These are phyloP conservation scores for Penicillium canariense DNA, from an alignment of 495 filamentous ascomycete species.

Conservation along the genomic window DNA sequence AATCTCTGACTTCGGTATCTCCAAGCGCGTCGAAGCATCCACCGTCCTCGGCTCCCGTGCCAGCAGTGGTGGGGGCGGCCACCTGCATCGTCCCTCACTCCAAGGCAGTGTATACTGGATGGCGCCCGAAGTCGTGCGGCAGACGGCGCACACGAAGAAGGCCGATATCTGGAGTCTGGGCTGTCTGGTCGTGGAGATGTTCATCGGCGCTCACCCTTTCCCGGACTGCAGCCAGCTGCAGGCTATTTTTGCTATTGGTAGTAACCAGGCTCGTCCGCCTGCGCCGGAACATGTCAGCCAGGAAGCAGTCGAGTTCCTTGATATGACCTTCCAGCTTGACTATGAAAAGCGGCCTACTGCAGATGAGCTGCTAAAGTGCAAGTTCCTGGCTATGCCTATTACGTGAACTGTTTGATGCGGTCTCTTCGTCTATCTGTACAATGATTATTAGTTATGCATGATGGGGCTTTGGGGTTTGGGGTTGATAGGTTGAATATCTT, in stretches of 20 bases:
- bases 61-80: conserved; percentile 49
- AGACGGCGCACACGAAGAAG: conserved; percentile 96
- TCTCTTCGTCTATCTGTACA: conserved; percentile 14
- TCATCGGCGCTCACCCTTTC: conserved; percentile 94
- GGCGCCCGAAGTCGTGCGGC: conserved; percentile 97
- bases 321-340: conserved; percentile 90
- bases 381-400: conserved; percentile 70
- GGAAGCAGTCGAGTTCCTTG: conserved; percentile 83
- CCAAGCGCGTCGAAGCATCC: conserved; percentile 90
- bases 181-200: conserved; percentile 98
- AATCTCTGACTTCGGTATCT: conserved; percentile 99
- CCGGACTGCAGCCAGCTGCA: conserved; percentile 96
- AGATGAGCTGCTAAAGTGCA: conserved; percentile 79
- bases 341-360: conserved; percentile 88
- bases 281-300: conserved; percentile 81
- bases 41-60: conserved; percentile 56
- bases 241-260: conserved; percentile 98
- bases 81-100: conserved; percentile 83
- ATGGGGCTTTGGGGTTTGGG: neutral
- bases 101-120: conserved; percentile 99
- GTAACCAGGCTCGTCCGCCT: conserved; percentile 79
- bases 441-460: conserved; percentile 17
- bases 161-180: conserved; percentile 99
- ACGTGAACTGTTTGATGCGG: conserved; percentile 9
- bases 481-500: neutral